These are phyloP conservation scores for Monosporascus sp. DNA, from an alignment of 2,329 filamentous ascomycete species.

Conservation along the genomic window DNA sequence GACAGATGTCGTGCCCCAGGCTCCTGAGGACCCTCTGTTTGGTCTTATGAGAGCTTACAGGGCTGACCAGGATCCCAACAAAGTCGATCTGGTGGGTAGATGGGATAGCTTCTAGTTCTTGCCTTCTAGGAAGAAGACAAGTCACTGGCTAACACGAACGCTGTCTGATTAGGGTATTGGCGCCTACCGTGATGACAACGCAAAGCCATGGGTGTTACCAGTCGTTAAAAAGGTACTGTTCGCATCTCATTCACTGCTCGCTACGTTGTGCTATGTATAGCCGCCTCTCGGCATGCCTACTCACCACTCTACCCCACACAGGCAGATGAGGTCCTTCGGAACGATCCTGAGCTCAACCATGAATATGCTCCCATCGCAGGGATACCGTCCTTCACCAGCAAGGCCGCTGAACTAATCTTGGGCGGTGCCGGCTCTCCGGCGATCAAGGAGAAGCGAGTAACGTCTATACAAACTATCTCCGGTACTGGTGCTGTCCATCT, in stretches of 20 bases:
- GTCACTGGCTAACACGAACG: slow-evolving; percentile 6
- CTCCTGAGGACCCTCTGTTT: slow-evolving; percentile 92
- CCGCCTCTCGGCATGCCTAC: slow-evolving; percentile 5
- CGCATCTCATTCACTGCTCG: background rate
- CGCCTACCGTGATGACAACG: slow-evolving; percentile 90
- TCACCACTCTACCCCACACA: slow-evolving; percentile 34
- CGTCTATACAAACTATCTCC: slow-evolving; percentile 90
- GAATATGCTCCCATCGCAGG: slow-evolving; percentile 98
- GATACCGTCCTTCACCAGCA: slow-evolving; percentile 76
- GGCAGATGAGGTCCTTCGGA: slow-evolving; percentile 86
- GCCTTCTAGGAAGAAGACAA: background rate
- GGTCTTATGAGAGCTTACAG: slow-evolving; percentile 85
- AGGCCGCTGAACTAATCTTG: slow-evolving; percentile 86
- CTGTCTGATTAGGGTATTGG: slow-evolving; percentile 58
- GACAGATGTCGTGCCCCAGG: slow-evolving; percentile 73
- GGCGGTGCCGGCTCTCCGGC: slow-evolving; percentile 70
- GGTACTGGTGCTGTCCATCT: slow-evolving; percentile 94
- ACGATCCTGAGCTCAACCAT: slow-evolving; percentile 89
- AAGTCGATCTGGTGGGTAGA: slow-evolving; percentile 78
- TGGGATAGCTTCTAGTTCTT: background rate
- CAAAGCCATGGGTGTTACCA: slow-evolving; percentile 94
- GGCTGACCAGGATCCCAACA: slow-evolving; percentile 69
- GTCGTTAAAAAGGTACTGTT: slow-evolving; percentile 85
- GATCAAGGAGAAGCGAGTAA: slow-evolving; percentile 73
- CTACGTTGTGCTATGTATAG: background rate